Conservation (phyloP, 2,329 filamentous ascomycete genomes). For the Aspergillus awamori region DNA sequence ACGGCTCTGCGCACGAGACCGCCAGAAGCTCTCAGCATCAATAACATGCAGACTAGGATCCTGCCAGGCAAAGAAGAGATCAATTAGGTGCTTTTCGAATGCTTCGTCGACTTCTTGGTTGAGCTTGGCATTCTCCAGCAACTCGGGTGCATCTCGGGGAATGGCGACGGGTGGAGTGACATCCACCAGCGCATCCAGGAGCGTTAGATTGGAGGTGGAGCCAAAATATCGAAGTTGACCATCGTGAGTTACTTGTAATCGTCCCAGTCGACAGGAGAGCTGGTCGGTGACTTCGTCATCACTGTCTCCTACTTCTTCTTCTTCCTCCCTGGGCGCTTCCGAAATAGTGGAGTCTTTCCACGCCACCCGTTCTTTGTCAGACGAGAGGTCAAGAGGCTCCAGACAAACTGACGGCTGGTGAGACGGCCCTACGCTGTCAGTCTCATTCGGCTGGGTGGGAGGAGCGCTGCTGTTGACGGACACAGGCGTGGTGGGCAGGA, state of each 20-base stretch:
- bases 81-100: conserved; percentile 10
- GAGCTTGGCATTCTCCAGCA: conserved; percentile 5
- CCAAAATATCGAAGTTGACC: conserved; percentile 12
- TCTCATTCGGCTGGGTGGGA: background rate
- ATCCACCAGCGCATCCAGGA: conserved; percentile 7
- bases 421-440: no score
- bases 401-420: no score
- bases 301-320: background rate
- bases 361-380: no score
- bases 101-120: background rate
- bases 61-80: conserved; percentile 14
- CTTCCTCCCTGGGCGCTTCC: background rate
- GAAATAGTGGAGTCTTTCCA: background rate
- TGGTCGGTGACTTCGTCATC: conserved; percentile 13
- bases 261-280: conserved; percentile 11
- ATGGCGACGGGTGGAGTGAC: background rate
- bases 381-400: no score
- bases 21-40: conserved; percentile 8
- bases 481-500: conserved; percentile 14
- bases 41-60: conserved; percentile 12
- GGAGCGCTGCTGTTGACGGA: conserved; percentile 12
- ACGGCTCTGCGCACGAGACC: conserved; percentile 4
- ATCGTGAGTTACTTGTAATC: conserved; percentile 9
- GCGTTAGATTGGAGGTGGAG: conserved; percentile 10
- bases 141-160: background rate